phyloP scores from a whole-genome alignment of 148 eudicot species.

The Nyssa sinensis region DNA sequence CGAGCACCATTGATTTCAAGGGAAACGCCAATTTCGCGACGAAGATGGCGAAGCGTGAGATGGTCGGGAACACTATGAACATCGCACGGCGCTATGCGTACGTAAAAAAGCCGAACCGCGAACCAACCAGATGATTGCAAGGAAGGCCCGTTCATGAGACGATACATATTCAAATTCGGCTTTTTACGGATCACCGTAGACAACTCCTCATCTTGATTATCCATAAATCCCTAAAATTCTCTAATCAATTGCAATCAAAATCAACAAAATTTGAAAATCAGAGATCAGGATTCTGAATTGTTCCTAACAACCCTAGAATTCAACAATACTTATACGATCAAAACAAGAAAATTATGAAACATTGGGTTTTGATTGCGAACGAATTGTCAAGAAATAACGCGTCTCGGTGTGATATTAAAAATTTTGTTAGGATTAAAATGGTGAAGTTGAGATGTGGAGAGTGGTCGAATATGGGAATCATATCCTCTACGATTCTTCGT shows the following conservation, averaged over 20 bases:
- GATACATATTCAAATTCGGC: slow-evolving; percentile 20
- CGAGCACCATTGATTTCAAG: slow-evolving; percentile 64
- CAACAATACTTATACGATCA: no score
- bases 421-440: neutral
- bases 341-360: neutral
- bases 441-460: neutral
- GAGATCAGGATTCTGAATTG: neutral
- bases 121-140: slow-evolving; percentile 44
- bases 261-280: neutral
- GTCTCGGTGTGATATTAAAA: neutral
- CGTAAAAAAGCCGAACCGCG: slow-evolving; percentile 79
- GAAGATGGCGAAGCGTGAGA: slow-evolving; percentile 58
- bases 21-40: slow-evolving; percentile 55
- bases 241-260: neutral
- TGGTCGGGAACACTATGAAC: slow-evolving; percentile 49
- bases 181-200: slow-evolving; percentile 19
- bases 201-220: slow-evolving; percentile 19
- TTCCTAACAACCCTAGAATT: neutral
- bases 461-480: neutral
- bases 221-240: slow-evolving; percentile 12
- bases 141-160: slow-evolving; percentile 30
- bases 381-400: neutral
- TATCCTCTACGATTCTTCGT: no score
- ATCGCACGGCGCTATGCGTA: slow-evolving; percentile 64
- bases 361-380: neutral